These are phyloP conservation scores for Rubia balearica DNA, from an alignment of 305 asterid species.

Conservation along the genomic window DNA sequence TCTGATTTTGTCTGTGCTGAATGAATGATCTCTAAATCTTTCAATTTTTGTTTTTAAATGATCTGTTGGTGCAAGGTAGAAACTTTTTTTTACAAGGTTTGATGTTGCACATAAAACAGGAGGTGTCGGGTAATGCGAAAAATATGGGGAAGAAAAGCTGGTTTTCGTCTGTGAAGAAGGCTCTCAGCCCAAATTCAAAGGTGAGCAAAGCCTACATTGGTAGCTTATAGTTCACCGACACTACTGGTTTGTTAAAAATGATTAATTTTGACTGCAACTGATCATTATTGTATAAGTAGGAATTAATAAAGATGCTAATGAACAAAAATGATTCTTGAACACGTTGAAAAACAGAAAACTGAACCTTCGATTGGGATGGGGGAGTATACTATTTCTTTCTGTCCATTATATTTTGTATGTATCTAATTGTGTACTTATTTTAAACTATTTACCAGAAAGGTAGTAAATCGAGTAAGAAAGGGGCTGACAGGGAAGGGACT, in stretches of 20 bases:
- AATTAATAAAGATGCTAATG: not conserved
- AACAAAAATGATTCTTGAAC: not conserved
- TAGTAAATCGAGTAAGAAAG: conserved; percentile 33
- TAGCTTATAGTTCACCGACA: conserved; percentile 3
- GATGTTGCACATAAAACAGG: conserved; percentile 5
- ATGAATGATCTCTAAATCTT: not conserved
- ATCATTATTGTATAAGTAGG: no score
- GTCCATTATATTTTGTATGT: not conserved
- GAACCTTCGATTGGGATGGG: not conserved
- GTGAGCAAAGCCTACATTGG: conserved; percentile 43
- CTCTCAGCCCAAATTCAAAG: conserved; percentile 65
- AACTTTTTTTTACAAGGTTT: not conserved
- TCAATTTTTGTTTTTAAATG: not conserved
- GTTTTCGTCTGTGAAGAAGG: conserved; percentile 88
- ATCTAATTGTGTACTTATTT: not conserved
- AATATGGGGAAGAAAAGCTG: conserved; percentile 84
- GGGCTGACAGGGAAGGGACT: conserved; percentile 44
- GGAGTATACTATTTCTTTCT: not conserved
- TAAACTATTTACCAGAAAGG: conserved; percentile 35
- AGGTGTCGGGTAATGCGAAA: conserved; percentile 31
- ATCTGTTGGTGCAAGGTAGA: conserved; percentile 1
- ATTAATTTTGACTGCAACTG: no score
- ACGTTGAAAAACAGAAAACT: not conserved
- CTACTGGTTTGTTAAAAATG: not conserved
- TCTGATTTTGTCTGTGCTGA: not conserved